A percentile compares a stretch with the other conserved stretches of the same genome.
phyloP scores from a whole-genome alignment of 2,329 filamentous ascomycete species.

The Sporothrix sp. region DNA sequence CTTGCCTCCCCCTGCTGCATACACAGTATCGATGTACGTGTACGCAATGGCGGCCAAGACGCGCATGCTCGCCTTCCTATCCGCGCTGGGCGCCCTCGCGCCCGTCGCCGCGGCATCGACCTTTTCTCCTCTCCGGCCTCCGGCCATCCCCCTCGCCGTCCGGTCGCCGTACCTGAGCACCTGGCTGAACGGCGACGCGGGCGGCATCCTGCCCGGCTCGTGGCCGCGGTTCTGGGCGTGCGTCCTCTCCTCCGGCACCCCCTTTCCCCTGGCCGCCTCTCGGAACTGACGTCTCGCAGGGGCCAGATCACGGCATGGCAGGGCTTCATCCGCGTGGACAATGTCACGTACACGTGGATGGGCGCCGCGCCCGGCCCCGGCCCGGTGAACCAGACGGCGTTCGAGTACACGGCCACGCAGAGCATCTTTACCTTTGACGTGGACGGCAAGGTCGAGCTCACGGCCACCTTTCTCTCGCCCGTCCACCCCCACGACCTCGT shows the following conservation, averaged over 20 bases:
- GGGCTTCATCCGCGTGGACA: conserved; percentile 61
- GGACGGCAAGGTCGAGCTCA: conserved; percentile 51
- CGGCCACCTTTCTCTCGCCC: conserved; percentile 60
- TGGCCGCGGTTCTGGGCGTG: conserved; percentile 64
- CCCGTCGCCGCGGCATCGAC: conserved; percentile 14
- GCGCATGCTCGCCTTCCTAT: background rate
- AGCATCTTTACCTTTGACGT: conserved; percentile 62
- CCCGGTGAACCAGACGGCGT: conserved; percentile 49
- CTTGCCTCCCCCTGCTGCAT: background rate
- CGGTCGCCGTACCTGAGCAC: conserved; percentile 65
- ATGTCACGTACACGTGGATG: conserved; percentile 56
- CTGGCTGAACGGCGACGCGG: conserved; percentile 54
- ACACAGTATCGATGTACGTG: background rate
- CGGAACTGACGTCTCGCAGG: conserved; percentile 23
- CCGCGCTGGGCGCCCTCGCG: background rate
- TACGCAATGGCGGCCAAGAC: conserved; percentile 4
- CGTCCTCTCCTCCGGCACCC: conserved; percentile 24
- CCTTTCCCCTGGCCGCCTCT: background rate
- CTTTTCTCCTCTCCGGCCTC: conserved; percentile 25
- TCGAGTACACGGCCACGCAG: conserved; percentile 62
- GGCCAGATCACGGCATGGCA: conserved; percentile 54
- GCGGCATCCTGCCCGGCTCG: conserved; percentile 56
- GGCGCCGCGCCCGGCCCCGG: conserved; percentile 41
- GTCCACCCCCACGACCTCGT: conserved; percentile 56
- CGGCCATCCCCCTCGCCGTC: conserved; percentile 53